These are phyloP conservation scores for Penicillium dipodomyicola DNA, from an alignment of 495 filamentous ascomycete species.

Conservation along the genomic window DNA sequence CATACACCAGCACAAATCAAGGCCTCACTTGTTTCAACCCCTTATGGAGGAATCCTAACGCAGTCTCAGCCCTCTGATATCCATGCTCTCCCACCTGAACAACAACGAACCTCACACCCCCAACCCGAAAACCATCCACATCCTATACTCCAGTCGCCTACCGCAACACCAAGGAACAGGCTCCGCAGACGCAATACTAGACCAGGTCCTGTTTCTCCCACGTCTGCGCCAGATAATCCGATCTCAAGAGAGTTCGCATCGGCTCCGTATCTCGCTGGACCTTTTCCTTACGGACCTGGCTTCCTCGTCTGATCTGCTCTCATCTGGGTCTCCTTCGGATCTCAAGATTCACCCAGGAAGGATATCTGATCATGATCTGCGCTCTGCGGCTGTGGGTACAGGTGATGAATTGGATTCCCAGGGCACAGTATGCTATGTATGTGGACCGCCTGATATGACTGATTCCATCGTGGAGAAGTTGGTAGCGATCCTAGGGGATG, in stretches of 20 bases:
- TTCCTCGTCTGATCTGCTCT: slow-evolving; percentile 7
- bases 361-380: slow-evolving; percentile 44
- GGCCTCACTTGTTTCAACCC: not conserved
- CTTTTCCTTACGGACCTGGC: slow-evolving; percentile 41
- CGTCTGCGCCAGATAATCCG: slow-evolving; percentile 45
- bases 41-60: not conserved
- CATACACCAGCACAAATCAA: not conserved
- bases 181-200: slow-evolving; percentile 46
- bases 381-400: slow-evolving; percentile 40
- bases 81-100: slow-evolving; percentile 49
- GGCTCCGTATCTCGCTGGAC: slow-evolving; percentile 34
- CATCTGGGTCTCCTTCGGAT: slow-evolving; percentile 36
- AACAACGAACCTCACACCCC: slow-evolving; percentile 24
- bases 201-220: slow-evolving; percentile 61
- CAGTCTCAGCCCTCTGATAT: slow-evolving; percentile 56
- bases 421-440: slow-evolving; percentile 68
- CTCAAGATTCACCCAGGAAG: slow-evolving; percentile 23
- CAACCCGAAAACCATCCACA: slow-evolving; percentile 30
- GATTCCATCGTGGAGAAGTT: slow-evolving; percentile 68
- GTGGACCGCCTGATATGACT: slow-evolving; percentile 77
- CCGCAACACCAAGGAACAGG: slow-evolving; percentile 20
- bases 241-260: slow-evolving; percentile 28
- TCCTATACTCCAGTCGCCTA: slow-evolving; percentile 47
- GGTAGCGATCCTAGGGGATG: slow-evolving; percentile 48
- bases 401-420: slow-evolving; percentile 37